Base-by-base conservation (phyloP, 257 asterid species). In the Thymus quinquecostatus region DNA sequence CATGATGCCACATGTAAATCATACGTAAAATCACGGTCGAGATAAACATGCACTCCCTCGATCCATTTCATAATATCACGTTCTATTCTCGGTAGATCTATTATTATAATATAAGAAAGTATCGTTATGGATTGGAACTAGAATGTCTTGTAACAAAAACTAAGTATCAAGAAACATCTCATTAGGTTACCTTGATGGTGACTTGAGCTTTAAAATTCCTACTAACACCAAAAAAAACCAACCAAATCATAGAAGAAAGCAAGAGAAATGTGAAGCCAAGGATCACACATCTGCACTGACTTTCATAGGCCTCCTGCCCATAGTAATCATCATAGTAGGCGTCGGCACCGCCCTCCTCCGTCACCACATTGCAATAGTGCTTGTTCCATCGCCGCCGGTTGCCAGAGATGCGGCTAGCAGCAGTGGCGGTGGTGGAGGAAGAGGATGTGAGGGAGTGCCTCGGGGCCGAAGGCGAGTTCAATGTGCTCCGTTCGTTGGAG, bases 401-500 rank as follows among this genome's bases (percentile, higher is more conserved):
- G 30, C 91, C 87, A 0, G 86, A 84, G 5, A 84, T 41, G 30
- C 90, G 85, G 71, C 93, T 89, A 62, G 87, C 78, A 4, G 87
- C 80, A 1, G 85, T 78, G 5, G 87, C 80, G 1, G 85, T 78
- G 66, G 69, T 77, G 73, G 82, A 71, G 6, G 85, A 33, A 1
- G 79, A 49, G 9, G 95, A 82, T 0, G 81, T 80, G 79, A 80
- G 51, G 12, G 90, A 79, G 69, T 67, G 75, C 75, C 88, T 75
- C 2, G 88, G 80, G 27, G 62, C 65, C 0, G 85, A 71, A 8
- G 90, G 92, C 4, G 91, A 87, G n/a, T 81, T 86, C 54, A 53
- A 49, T 0, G 91, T 78, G 71, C 90, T 84, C 1, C 64, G 78
- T 13, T 69, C 72, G 30, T 78, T 77, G 3, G 89, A 74, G 0